Conservation (phyloP, 2,329 filamentous ascomycete genomes). For the Talaromyces sp. region DNA sequence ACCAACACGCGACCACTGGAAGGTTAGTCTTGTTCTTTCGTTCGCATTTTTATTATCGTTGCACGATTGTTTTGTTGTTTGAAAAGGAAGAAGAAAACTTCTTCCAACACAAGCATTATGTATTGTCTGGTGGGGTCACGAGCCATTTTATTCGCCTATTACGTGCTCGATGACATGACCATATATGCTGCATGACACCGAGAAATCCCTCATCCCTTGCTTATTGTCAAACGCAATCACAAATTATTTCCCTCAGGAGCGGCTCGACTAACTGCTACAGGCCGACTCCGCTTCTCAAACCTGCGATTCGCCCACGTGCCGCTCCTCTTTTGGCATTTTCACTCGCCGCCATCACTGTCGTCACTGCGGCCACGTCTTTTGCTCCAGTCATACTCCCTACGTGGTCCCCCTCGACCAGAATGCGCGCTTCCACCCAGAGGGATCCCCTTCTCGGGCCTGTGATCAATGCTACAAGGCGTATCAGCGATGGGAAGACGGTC, state of each 20-base stretch:
- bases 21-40: slow-evolving; percentile 48
- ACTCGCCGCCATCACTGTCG: slow-evolving; percentile 66
- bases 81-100: not conserved
- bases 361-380: slow-evolving; percentile 66
- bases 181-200: not conserved
- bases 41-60: not conserved
- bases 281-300: slow-evolving; percentile 57
- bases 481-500: slow-evolving; percentile 54
- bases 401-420: slow-evolving; percentile 62
- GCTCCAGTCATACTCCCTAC: slow-evolving; percentile 57
- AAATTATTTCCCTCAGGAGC: not conserved
- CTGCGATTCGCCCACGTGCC: slow-evolving; percentile 60
- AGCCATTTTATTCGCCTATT: slow-evolving; percentile 22
- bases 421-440: slow-evolving; percentile 62
- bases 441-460: slow-evolving; percentile 56
- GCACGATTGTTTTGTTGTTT: not conserved
- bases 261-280: slow-evolving; percentile 34
- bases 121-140: slow-evolving; percentile 14
- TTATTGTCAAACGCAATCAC: not conserved
- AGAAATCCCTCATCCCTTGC: slow-evolving; percentile 11
- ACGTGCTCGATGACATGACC: slow-evolving; percentile 19
- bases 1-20: slow-evolving; percentile 65
- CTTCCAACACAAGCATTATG: not conserved
- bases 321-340: slow-evolving; percentile 60
- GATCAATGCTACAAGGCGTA: slow-evolving; percentile 61